These are phyloP conservation scores for Nicotiana noctiflora DNA, from an alignment of 257 asterid genomes.

Conservation along the genomic window DNA sequence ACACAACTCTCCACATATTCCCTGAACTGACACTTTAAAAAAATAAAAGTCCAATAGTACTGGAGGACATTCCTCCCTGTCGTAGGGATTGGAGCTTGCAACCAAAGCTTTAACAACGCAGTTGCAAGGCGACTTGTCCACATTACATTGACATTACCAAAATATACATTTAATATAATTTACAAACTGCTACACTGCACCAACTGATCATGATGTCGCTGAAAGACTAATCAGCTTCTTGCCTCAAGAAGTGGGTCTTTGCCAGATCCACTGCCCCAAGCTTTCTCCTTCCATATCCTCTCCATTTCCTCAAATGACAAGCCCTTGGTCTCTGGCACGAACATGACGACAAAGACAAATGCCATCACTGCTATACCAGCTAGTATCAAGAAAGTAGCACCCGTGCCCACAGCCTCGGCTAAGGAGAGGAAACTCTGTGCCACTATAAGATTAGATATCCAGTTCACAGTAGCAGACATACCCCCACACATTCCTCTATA, in stretches of 20 bases:
- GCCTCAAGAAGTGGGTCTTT: constrained; percentile 41
- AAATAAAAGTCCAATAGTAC: background rate
- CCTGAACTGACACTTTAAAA: background rate
- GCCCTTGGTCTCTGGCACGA: constrained; percentile 90
- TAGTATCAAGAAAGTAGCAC: constrained; percentile 63
- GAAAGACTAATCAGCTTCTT: constrained; percentile 4
- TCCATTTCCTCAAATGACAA: constrained; percentile 80
- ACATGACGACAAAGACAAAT: constrained; percentile 48
- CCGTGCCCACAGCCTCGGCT: constrained; percentile 55
- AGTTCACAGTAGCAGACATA: constrained; percentile 92
- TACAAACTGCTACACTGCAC: background rate
- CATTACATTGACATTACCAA: background rate
- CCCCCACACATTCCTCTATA: constrained; percentile 89
- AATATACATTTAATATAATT: background rate
- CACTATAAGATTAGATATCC: constrained; percentile 81
- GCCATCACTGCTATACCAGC: constrained; percentile 66
- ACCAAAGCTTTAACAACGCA: constrained; percentile 4
- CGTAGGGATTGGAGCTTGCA: background rate
- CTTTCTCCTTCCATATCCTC: constrained; percentile 72
- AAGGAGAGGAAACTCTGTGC: constrained; percentile 75
- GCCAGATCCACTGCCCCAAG: constrained; percentile 31
- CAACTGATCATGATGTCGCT: background rate
- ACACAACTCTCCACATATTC: too few species aligned
- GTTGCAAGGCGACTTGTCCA: background rate
- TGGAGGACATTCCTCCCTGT: background rate